Evolutionary conservation across 352 stramenopile species (phyloP), one percentile per base, ranked within the genome.

Genomic region (Globisporangium acanthophoron): DNA sequence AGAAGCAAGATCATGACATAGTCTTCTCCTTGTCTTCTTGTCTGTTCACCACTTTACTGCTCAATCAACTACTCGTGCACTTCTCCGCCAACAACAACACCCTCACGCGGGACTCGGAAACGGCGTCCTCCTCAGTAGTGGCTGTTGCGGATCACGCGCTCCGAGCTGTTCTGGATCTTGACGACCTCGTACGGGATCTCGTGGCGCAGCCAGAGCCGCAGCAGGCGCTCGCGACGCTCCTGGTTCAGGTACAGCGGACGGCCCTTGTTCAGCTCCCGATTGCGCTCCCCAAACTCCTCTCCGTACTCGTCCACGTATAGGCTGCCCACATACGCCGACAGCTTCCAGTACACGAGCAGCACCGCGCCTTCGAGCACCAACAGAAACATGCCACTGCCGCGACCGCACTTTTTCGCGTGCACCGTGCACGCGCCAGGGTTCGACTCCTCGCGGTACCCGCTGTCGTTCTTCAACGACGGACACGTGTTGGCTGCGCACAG

Each of bases 241-340:
- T 73, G 66, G 58, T 93, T 88, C 21, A 95, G 59, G 58, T 90
- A 95, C 49, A 95, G 63, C 51, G 85, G 85, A 7, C 85, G 80
- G 1, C 85, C 85, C 31, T 92, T 92, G 68, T 80, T 91, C 46
- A 91, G 59, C 37, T 91, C 80, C 43, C 79, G 80, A 51, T 92
- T 90, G 48, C 79, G 78, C 51, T 95, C 85, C 39, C 85, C 84
- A 74, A 93, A 93, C 58, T 92, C 85, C 64, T 95, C 85, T 33
- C 85, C 85, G 61, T 95, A 93, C 64, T 92, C 85, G 64, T 95
- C 85, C 56, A 95, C 81, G 51, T 93, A 95, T 52, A 93, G 59
- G 56, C 83, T 93, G 39, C 78, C 76, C 5, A 92, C 83, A 46
- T 92, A 94, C 12, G 85, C 82, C 1, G 85, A 85, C 45, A 94